Evolutionary conservation across 2,329 filamentous ascomycete genomes (phyloP).

Genomic region (Tolypocladium cylindrosporum): DNA sequence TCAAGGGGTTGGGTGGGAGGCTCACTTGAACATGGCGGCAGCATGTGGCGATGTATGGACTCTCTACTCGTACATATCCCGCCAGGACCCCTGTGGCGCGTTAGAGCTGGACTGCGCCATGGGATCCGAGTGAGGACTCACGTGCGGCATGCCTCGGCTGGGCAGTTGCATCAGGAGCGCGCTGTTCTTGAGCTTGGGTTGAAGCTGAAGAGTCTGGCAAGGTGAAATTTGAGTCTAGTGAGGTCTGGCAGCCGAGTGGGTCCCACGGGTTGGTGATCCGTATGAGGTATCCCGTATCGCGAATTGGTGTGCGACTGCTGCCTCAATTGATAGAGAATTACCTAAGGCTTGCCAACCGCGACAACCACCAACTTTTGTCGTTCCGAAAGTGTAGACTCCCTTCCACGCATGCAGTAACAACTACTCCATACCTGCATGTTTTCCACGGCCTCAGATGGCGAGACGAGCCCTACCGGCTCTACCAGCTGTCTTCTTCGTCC

Average conservation of each 20-base stretch:
- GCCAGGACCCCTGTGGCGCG: not conserved
- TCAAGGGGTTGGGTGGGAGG: not conserved
- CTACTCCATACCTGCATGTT: no score
- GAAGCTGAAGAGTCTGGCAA: not conserved
- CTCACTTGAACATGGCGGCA: constrained; percentile 8
- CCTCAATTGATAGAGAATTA: not conserved
- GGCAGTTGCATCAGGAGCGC: not conserved
- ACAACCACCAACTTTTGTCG: no score
- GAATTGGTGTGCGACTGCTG: not conserved
- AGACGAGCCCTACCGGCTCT: no score
- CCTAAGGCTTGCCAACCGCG: not conserved
- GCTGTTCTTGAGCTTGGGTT: not conserved
- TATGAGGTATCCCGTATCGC: not conserved
- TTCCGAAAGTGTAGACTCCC: no score
- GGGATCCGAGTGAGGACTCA: not conserved
- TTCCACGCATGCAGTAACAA: no score
- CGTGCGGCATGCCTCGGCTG: not conserved
- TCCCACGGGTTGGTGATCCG: not conserved
- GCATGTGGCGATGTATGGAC: not conserved
- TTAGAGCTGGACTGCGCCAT: not conserved
- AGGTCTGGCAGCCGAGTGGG: not conserved
- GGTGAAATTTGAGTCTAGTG: not conserved
- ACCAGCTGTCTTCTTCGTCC: no score
- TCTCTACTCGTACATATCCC: not conserved
- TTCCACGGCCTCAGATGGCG: no score